These are phyloP conservation scores for Pseudogymnoascus sp. DNA, from an alignment of 2,329 filamentous ascomycete genomes.

Conservation along the genomic window DNA sequence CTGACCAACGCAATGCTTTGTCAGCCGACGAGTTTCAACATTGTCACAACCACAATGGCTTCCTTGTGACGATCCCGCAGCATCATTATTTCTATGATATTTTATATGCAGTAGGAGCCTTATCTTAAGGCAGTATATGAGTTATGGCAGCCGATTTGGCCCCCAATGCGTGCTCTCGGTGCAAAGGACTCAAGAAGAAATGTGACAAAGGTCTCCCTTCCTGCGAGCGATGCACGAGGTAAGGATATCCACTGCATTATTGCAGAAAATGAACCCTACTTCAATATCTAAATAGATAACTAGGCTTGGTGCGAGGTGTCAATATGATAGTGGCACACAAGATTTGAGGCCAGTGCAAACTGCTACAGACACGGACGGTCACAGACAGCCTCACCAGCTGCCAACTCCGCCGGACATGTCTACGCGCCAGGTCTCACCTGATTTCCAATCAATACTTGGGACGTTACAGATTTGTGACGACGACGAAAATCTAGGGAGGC, in stretches of 20 bases:
- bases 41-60: not conserved
- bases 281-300: slow-evolving; percentile 5
- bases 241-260: not conserved
- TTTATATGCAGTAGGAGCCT: not conserved
- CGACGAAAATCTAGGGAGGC: not conserved
- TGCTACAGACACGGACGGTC: not conserved
- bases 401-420: not conserved
- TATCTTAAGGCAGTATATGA: not conserved
- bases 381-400: not conserved
- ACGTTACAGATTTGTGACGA: slow-evolving; percentile 1
- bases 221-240: slow-evolving; percentile 15
- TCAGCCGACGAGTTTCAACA: not conserved
- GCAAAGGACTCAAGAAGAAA: slow-evolving; percentile 17
- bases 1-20: not conserved
- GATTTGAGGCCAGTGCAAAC: not conserved
- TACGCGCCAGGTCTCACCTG: not conserved
- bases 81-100: not conserved
- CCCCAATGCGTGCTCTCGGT: slow-evolving; percentile 12
- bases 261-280: not conserved
- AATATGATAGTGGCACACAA: slow-evolving; percentile 4
- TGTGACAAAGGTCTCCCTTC: slow-evolving; percentile 15
- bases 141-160: not conserved
- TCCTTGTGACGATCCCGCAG: not conserved
- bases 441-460: not conserved
- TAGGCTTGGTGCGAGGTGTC: slow-evolving; percentile 8